Percentiles rank a stretch among this genome's conserved stretches.
Conservation (phyloP, 2,329 filamentous ascomycete species). For the Fusarium compactum region DNA sequence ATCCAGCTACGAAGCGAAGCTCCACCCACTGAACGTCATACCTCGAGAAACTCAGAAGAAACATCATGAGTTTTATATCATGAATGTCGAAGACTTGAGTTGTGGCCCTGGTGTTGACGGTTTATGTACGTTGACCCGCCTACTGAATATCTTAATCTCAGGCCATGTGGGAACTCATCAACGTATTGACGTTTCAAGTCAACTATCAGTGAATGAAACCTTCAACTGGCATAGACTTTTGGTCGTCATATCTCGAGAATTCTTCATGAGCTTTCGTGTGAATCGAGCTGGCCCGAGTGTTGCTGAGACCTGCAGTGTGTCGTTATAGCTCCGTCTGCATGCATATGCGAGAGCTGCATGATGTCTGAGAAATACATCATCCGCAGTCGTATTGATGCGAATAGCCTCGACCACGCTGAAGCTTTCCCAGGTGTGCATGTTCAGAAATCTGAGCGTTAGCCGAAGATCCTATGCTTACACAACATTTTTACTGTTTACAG, state of each 20-base stretch:
- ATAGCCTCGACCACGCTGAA: not conserved
- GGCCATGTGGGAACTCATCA: not conserved
- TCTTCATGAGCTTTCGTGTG: not conserved
- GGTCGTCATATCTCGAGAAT: not conserved
- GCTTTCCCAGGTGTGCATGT: not conserved
- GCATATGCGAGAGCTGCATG: conserved; percentile 25
- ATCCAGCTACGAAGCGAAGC: conserved; percentile 10
- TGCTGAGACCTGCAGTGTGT: conserved; percentile 12
- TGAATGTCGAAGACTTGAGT: not conserved
- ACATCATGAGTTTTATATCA: not conserved
- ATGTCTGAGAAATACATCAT: conserved; percentile 14
- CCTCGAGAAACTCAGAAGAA: not conserved
- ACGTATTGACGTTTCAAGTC: not conserved
- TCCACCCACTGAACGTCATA: conserved; percentile 34
- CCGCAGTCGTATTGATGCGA: conserved; percentile 12
- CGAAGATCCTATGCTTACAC: not conserved
- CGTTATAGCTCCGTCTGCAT: conserved; percentile 14
- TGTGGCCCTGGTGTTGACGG: no score
- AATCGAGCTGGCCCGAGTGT: not conserved
- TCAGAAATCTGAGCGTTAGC: not conserved
- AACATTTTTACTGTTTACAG: not conserved
- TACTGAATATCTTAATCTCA: not conserved
- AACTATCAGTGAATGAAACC: not conserved
- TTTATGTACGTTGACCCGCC: not conserved
- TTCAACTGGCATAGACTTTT: not conserved